Conservation (phyloP, 2,329 filamentous ascomycete genomes). For the Tolypocladium ophioglossoides region DNA sequence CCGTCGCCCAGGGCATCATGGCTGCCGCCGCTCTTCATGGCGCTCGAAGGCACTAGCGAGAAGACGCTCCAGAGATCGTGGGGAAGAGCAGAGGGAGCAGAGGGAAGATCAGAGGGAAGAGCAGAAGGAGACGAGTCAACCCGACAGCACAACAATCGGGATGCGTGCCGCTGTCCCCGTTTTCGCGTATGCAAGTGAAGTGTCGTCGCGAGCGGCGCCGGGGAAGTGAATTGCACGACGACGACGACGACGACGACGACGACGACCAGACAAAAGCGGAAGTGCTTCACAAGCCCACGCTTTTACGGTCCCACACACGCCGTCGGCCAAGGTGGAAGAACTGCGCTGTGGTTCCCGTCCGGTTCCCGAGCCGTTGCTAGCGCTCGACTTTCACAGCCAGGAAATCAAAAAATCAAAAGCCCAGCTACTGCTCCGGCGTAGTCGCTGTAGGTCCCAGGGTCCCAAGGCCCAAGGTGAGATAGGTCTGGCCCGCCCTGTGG, state of each 20-base stretch:
- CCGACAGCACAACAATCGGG: neutral
- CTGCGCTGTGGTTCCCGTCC: neutral
- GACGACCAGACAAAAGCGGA: neutral
- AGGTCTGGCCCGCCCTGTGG: neutral
- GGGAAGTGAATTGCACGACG: neutral
- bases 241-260: neutral
- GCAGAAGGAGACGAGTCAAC: too few relatives aligned
- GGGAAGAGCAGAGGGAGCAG: neutral
- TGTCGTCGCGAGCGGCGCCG: neutral
- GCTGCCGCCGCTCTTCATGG: conserved; percentile 2
- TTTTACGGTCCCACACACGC: neutral
- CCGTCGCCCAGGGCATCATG: conserved; percentile 10
- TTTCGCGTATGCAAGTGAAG: neutral
- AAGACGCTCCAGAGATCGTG: neutral
- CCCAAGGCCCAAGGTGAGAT: neutral
- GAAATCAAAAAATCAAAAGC: neutral
- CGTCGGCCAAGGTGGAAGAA: neutral
- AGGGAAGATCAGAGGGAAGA: too few relatives aligned
- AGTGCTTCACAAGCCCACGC: neutral
- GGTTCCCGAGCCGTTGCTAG: neutral
- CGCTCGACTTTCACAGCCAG: neutral
- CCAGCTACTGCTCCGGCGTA: neutral
- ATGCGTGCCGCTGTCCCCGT: neutral
- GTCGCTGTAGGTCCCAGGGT: neutral
- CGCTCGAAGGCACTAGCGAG: neutral